Evolutionary conservation across 257 asterid genomes (phyloP).

Genomic region (Craterostigma plantagineum): DNA sequence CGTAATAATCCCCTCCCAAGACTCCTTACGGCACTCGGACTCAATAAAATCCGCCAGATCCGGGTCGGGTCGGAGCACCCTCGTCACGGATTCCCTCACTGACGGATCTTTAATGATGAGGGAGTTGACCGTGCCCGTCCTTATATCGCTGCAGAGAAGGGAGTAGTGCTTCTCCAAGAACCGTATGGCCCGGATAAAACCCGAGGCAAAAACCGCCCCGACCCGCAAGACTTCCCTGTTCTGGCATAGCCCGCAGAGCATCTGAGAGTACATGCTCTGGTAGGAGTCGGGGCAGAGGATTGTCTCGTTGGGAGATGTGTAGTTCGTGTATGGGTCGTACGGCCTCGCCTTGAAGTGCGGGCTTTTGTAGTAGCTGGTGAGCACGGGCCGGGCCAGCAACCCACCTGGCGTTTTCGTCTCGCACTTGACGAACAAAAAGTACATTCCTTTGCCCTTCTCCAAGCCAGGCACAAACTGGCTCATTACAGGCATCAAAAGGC

Average conservation of each 20-base stretch:
- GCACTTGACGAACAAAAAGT: slow-evolving; percentile 39
- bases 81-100: slow-evolving; percentile 30
- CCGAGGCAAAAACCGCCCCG: slow-evolving; percentile 65
- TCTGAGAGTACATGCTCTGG: slow-evolving; percentile 61
- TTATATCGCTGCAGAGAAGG: slow-evolving; percentile 26
- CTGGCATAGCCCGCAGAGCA: slow-evolving; percentile 44
- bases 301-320: slow-evolving; percentile 54
- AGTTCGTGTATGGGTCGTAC: slow-evolving; percentile 49
- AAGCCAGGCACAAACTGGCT: slow-evolving; percentile 35
- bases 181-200: slow-evolving; percentile 44
- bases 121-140: slow-evolving; percentile 26
- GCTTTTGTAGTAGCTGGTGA: slow-evolving; percentile 51
- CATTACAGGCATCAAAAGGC: slow-evolving; percentile 62
- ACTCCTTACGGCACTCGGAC: slow-evolving; percentile 24
- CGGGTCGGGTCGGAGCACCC: slow-evolving; percentile 30
- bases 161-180: slow-evolving; percentile 44
- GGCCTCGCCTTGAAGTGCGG: slow-evolving; percentile 40
- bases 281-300: slow-evolving; percentile 46
- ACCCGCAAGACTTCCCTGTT: slow-evolving; percentile 43
- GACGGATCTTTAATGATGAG: slow-evolving; percentile 25
- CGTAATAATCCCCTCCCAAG: slow-evolving; percentile 46
- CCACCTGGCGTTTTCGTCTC: slow-evolving; percentile 62
- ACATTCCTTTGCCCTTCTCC: slow-evolving; percentile 60
- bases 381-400: slow-evolving; percentile 43
- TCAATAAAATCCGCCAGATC: slow-evolving; percentile 32